Evolutionary conservation across 352 stramenopile genomes (phyloP), one percentile per base, ranked within the genome.

Genomic region (Pythium myriotylum): DNA sequence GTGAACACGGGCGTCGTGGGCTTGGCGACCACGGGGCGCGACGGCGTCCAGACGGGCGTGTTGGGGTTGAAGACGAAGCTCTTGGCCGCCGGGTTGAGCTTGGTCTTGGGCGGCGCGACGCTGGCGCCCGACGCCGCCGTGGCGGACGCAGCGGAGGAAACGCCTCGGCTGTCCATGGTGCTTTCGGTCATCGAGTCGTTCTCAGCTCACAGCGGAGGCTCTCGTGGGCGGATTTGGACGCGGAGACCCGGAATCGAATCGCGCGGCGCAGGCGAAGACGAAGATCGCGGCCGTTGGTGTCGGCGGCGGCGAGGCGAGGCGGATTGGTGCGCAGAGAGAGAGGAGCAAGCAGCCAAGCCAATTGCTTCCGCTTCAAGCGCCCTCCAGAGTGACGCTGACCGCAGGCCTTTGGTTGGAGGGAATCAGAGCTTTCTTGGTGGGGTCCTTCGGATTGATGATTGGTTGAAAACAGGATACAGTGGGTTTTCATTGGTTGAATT

Each of bases 61-160:
- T 53, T 50, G n/a, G 67, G 59, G 68, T 79, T 88, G 50, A 91
- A 84, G 10, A 91, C 79, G 51, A 91, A 91, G 46, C 64, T 74
- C 61, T 86, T 87, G 42, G 79, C 81, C 6, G 72, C 71, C 23
- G 81, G 70, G 45, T 82, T 79, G 35, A 89, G 70, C 72, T 86
- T 89, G 47, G 81, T 54, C 20, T 52, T 59, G 37, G 61, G 20
- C 27, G 53, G 35, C 29, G 49, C 37, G 32, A 23, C 50, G 33
- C 29, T 20, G 29, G 50, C 52, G 23, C 7, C 33, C 20, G n/a
- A 7, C 3, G 47, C 29, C 2, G 24, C 37, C 14, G 55, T 17
- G 17, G 51, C 39, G 19, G 39, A 26, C 50, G 33, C 22, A n/a
- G 42, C 45, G 23, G 50, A 42, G 22, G 60, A 24, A 40, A 64